These are phyloP conservation scores for Vigna mungo DNA, from an alignment of 306 rosid genomes.

Conservation along the genomic window DNA sequence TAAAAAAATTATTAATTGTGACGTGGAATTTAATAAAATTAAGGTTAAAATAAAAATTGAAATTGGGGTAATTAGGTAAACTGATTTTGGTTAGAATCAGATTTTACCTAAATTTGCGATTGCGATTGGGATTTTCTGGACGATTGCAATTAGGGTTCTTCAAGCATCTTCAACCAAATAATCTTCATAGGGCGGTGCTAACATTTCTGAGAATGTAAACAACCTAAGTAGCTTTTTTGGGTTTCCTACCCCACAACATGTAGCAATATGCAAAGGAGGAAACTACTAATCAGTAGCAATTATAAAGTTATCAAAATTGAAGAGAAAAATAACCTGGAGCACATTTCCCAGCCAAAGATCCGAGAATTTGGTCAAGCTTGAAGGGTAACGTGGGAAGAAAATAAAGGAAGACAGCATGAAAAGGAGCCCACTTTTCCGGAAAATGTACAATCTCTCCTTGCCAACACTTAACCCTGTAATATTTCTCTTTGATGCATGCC, in stretches of 20 bases:
- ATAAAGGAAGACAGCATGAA: constrained; percentile 82
- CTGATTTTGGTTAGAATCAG: too few relatives aligned
- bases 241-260: constrained; percentile 16
- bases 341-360: constrained; percentile 62
- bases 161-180: too few relatives aligned
- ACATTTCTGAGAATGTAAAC: not conserved
- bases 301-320: not conserved
- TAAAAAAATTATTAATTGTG: too few relatives aligned
- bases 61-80: too few relatives aligned
- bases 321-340: constrained; percentile 58
- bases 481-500: constrained; percentile 73
- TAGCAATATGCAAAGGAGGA: not conserved
- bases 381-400: constrained; percentile 83
- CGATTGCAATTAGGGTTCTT: too few relatives aligned
- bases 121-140: too few relatives aligned
- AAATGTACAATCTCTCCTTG: constrained; percentile 83
- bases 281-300: not conserved
- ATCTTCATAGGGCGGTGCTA: too few relatives aligned
- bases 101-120: too few relatives aligned
- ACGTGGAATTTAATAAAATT: too few relatives aligned
- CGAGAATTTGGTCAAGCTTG: constrained; percentile 61
- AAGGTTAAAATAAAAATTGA: too few relatives aligned
- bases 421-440: constrained; percentile 79
- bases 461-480: constrained; percentile 88
- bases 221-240: not conserved